Base-by-base conservation (phyloP, 305 asterid species). In the Plantago coronopus region DNA sequence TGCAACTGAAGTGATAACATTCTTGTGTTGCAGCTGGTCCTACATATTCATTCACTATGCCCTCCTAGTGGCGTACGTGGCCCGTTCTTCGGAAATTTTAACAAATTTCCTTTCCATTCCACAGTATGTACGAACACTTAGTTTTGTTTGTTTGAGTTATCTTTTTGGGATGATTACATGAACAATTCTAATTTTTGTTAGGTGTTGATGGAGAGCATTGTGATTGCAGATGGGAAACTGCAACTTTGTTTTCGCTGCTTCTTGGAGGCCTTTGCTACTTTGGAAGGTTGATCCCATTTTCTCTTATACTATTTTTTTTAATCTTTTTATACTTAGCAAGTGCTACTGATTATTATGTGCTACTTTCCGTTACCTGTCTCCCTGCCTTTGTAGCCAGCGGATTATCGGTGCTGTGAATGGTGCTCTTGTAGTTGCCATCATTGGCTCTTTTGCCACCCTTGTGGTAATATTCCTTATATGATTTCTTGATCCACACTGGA, bases 221-320 rank as follows among this genome's bases (percentile, higher is more conserved):
- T 87, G 68, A 85, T 80, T 91, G 96, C 96, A 91, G 98, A 86
- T 91, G 96, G 98, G 96, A 82, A 80, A 68, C 87, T 47, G 96
- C 91, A 37, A 78, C 95, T 38, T 67, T 88, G 70, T 91, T 91
- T 79, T 81, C 95, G 21, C 64, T 82, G 78, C 76, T 86, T 72
- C 68, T 91, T 54, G 98, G 96, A 66, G 89, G 96, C 66, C 78
- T 91, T 63, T 88, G 96, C 83, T 84, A 74, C 83, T 76, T 71
- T 65, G 96, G 98, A 78, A 91, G 95, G 98, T 91, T 55, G 59
- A 22, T 59, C 48, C 45, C 44, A 21, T 62, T 57, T 34, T 48
- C 63, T 23, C 20, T 15, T 68, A 22, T 7, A 54, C 61, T 68
- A 18, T 37, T 58, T 49, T 29, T 17, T 48, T 8, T 38, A 10